Base-by-base conservation (phyloP, 23 red algal species). In the Chondrus crispus region DNA sequence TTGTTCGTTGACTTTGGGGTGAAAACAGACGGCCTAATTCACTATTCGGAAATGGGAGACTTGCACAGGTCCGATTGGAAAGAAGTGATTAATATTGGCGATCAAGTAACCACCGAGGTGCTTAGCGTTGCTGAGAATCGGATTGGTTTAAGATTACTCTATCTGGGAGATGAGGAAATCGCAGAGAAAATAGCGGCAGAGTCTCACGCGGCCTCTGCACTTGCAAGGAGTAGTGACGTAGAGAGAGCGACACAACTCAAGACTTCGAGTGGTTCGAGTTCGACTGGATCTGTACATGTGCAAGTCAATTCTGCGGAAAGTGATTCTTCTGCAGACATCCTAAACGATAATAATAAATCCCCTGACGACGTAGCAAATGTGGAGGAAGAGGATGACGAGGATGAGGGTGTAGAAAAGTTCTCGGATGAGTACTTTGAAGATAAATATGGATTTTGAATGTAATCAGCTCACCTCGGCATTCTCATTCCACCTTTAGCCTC, bases 341-440 rank as follows among this genome's bases (percentile, higher is more conserved):
- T 69, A 69, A 62, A 30, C 28, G 46, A 75, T 40, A 68, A n/a
- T 3, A 52, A 90, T 14, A 51, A 80, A 38, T n/a, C 37, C 2
- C 19, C 22, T 22, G 33, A 36, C 12, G 77, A 83, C 7, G 74
- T 43, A n/a, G 57, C 66, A 69, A 36, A 40, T 33, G 72, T 5
- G 16, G 49, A 42, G n/a, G 73, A 80, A 7, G 50, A 68, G 19
- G 48, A 80, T 19, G 88, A 92, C 30, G 19, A 62, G 22, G 75
- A 92, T 40, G 75, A 82, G 20, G 82, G 40, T 11, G 41, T 62
- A 50, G 45, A 82, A 5, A 73, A 92, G 45, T 82, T 92, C 76
- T 82, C 88, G 26, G 88, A 92, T 81, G 88, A 92, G 38, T 92
- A 92, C 35, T 83, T 82, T 66, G 88, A 92, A 42, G 88, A 92